phyloP scores from a whole-genome alignment of 2,329 filamentous ascomycete species.

The Lasiodiplodia sp. region DNA sequence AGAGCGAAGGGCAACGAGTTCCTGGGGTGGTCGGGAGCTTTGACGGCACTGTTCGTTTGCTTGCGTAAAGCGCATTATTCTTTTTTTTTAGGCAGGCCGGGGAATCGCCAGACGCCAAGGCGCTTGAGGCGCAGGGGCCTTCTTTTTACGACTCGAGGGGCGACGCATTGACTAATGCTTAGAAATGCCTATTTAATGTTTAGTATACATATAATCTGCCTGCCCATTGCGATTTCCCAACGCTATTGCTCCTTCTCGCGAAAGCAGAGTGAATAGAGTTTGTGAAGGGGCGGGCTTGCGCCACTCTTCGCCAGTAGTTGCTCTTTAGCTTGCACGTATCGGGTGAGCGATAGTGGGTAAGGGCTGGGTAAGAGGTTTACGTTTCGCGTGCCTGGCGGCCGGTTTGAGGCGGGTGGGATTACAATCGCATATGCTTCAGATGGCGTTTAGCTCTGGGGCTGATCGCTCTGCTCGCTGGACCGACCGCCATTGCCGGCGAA shows the following conservation, averaged over 20 bases:
- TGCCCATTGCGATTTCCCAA: neutral
- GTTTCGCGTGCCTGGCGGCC: constrained; percentile 10
- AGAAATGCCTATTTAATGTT: constrained; percentile 25
- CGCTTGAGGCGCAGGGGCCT: neutral
- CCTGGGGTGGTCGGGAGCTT: constrained; percentile 1
- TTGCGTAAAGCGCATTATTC: constrained; percentile 11
- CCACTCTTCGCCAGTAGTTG: constrained; percentile 4
- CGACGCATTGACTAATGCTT: constrained; percentile 22
- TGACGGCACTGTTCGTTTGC: constrained; percentile 2
- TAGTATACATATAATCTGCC: constrained; percentile 20
- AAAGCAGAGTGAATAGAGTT: neutral
- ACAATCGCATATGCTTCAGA: constrained; percentile 20
- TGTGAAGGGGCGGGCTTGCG: neutral
- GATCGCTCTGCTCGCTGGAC: constrained; percentile 1
- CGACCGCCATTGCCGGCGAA: constrained; percentile 21
- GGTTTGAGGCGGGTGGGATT: constrained; percentile 9
- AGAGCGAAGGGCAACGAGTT: constrained; percentile 10
- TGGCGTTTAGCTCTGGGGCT: constrained; percentile 15
- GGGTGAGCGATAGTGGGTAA: neutral
- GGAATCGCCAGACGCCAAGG: neutral
- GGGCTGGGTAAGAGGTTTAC: constrained; percentile 18
- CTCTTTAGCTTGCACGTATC: neutral
- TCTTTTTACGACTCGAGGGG: neutral
- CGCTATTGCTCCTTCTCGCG: constrained; percentile 8
- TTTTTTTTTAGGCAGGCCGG: constrained; percentile 9